Evolutionary conservation across 805 yeast genomes (phyloP).

Genomic region (Cyberlindnera bimundalis): DNA sequence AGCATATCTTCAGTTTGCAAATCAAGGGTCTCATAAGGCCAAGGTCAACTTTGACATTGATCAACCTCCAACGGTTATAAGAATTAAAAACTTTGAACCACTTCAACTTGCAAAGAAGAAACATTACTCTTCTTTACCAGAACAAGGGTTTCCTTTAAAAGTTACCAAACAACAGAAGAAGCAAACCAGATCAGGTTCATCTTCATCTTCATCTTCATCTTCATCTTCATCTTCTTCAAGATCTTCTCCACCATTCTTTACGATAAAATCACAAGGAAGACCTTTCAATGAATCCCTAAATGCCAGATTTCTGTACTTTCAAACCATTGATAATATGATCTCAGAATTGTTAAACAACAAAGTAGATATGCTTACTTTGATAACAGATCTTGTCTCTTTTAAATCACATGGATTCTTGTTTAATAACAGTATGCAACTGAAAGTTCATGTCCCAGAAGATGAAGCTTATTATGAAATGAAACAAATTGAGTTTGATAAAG

Average conservation of each 20-base stretch:
- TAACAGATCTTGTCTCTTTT: slow-evolving; percentile 14
- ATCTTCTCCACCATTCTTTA: background rate
- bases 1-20: slow-evolving; percentile 7
- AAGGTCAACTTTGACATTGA: background rate
- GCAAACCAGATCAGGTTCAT: background rate
- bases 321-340: slow-evolving; percentile 25
- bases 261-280: slow-evolving; percentile 26
- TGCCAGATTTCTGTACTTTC: slow-evolving; percentile 27
- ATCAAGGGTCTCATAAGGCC: slow-evolving; percentile 1
- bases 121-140: slow-evolving; percentile 16
- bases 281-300: slow-evolving; percentile 27
- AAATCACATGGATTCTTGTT: slow-evolving; percentile 9
- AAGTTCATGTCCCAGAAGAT: slow-evolving; percentile 13
- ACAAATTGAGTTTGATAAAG: slow-evolving; percentile 23
- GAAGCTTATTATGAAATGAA: slow-evolving; percentile 10
- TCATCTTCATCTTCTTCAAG: background rate
- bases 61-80: slow-evolving; percentile 24
- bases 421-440: slow-evolving; percentile 18
- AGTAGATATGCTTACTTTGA: slow-evolving; percentile 12
- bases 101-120: slow-evolving; percentile 28
- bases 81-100: slow-evolving; percentile 21
- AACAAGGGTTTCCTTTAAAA: background rate
- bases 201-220: background rate
- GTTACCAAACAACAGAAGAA: slow-evolving; percentile 9
- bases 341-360: slow-evolving; percentile 18